These are phyloP conservation scores for Dryadomyces sulphureus DNA, from an alignment of 2,329 filamentous ascomycete genomes.

Conservation along the genomic window DNA sequence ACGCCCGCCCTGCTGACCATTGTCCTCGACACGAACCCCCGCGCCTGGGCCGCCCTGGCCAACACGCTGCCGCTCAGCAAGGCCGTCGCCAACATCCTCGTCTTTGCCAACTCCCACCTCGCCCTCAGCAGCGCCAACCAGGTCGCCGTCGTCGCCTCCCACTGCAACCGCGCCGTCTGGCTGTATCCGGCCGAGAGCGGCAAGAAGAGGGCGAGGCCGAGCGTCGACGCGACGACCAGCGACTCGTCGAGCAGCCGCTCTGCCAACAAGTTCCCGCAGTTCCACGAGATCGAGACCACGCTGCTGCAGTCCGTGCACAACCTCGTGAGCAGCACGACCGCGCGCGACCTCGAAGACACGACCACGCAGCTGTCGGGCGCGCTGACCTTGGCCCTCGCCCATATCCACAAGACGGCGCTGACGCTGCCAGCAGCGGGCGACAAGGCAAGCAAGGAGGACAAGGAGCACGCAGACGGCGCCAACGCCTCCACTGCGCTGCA, in stretches of 20 bases:
- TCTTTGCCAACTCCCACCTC: slow-evolving; percentile 94
- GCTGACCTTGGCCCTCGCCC: slow-evolving; percentile 72
- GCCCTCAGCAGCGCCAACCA: slow-evolving; percentile 89
- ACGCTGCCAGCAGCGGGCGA: slow-evolving; percentile 4
- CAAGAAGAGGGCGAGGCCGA: slow-evolving; percentile 23
- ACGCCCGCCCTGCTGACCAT: slow-evolving; percentile 76
- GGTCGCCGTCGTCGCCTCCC: slow-evolving; percentile 80
- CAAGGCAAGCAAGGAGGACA: background rate
- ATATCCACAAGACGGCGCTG: slow-evolving; percentile 63
- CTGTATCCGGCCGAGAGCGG: slow-evolving; percentile 55
- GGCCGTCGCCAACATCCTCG: slow-evolving; percentile 74
- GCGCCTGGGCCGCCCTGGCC: slow-evolving; percentile 69
- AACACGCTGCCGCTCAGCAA: slow-evolving; percentile 64
- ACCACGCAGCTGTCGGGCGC: slow-evolving; percentile 86
- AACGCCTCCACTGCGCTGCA: slow-evolving; percentile 37
- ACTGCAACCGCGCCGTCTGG: slow-evolving; percentile 75
- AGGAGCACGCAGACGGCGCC: slow-evolving; percentile 16
- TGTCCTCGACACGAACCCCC: slow-evolving; percentile 90
- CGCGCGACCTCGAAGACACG: slow-evolving; percentile 50
- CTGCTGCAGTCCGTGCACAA: slow-evolving; percentile 58
- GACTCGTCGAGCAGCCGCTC: slow-evolving; percentile 19
- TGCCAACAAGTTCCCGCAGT: slow-evolving; percentile 88
- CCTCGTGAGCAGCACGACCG: slow-evolving; percentile 57
- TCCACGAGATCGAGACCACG: slow-evolving; percentile 71
- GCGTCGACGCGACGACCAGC: slow-evolving; percentile 3